Percentiles rank a stretch among this genome's conserved stretches.
Conservation (phyloP, 192 early-diverging fungal species). For the Radiomyces spectabilis region DNA sequence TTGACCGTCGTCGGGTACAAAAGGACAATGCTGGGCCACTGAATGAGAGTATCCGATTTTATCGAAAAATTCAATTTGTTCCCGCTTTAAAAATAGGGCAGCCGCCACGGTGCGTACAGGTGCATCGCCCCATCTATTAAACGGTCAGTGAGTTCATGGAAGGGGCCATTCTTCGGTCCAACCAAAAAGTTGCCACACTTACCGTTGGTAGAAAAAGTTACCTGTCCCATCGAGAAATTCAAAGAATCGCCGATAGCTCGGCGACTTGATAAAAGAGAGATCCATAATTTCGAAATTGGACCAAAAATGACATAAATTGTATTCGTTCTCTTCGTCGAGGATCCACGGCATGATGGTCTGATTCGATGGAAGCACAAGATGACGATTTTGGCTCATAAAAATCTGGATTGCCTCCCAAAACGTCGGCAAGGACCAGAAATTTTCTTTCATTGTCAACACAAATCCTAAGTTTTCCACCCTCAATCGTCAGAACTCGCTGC, state of each 20-base stretch:
- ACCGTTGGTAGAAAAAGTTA: constrained; percentile 84
- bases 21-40: constrained; percentile 61
- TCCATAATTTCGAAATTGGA: constrained; percentile 82
- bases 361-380: constrained; percentile 25
- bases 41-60: constrained; percentile 62
- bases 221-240: constrained; percentile 66
- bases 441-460: constrained; percentile 57
- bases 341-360: constrained; percentile 43
- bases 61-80: constrained; percentile 68
- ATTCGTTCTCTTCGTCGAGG: constrained; percentile 37
- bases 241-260: constrained; percentile 59
- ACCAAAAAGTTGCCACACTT: not conserved
- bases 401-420: constrained; percentile 56
- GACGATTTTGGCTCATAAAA: constrained; percentile 40
- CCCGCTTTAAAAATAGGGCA: constrained; percentile 52
- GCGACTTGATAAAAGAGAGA: constrained; percentile 57
- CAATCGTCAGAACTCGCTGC: too few species aligned
- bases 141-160: not conserved
- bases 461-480: too few species aligned
- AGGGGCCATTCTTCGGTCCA: not conserved
- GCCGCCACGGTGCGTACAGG: constrained; percentile 62
- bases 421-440: constrained; percentile 48
- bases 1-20: constrained; percentile 28
- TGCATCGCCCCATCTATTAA: constrained; percentile 55
- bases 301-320: constrained; percentile 68